phyloP scores from a whole-genome alignment of 805 yeast genomes.

The Brettanomyces custersianus region DNA sequence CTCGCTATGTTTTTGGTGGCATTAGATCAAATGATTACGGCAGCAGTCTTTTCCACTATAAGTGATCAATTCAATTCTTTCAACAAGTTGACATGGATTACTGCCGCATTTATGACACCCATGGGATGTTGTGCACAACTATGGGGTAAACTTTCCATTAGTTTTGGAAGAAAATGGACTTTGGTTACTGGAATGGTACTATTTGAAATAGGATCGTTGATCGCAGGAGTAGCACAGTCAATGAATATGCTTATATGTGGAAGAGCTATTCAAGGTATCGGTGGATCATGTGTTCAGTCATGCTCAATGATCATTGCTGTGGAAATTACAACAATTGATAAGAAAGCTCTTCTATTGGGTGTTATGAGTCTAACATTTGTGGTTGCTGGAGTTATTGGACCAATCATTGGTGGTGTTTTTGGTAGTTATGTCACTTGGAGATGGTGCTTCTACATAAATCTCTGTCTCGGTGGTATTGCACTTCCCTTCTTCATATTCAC shows the following conservation, averaged over 20 bases:
- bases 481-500: conserved; percentile 28
- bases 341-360: conserved; percentile 31
- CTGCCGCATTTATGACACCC: conserved; percentile 46
- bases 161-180: conserved; percentile 47
- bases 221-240: conserved; percentile 43
- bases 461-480: conserved; percentile 53
- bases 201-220: conserved; percentile 55
- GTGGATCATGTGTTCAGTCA: conserved; percentile 63
- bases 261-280: conserved; percentile 61
- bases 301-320: conserved; percentile 48
- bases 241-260: conserved; percentile 64
- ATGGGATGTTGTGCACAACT: conserved; percentile 43
- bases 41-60: conserved; percentile 40
- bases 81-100: conserved; percentile 49
- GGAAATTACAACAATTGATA: conserved; percentile 41
- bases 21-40: conserved; percentile 49
- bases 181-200: conserved; percentile 38
- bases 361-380: conserved; percentile 35
- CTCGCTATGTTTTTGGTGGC: conserved; percentile 27
- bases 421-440: conserved; percentile 53
- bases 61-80: conserved; percentile 41
- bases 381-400: conserved; percentile 48
- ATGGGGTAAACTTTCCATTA: conserved; percentile 49
- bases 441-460: conserved; percentile 64
- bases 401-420: conserved; percentile 59